Evolutionary conservation across 306 rosid species (phyloP).

Genomic region (Pyrus bretschneideri): DNA sequence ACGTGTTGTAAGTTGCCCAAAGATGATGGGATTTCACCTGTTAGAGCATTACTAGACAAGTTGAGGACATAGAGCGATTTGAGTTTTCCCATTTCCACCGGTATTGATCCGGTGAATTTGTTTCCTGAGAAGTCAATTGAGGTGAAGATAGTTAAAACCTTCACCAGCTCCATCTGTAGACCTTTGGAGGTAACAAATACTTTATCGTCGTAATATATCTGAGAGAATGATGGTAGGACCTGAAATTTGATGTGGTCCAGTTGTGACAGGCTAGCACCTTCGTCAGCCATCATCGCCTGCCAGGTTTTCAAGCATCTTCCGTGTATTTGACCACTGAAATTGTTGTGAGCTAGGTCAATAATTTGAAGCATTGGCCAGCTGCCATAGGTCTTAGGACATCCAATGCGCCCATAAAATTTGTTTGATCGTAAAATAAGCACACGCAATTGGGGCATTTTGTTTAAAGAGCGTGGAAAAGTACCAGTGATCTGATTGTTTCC

Average conservation of each 20-base stretch:
- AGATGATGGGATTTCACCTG: constrained; percentile 19
- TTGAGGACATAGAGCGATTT: constrained; percentile 19
- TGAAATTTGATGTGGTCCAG: constrained; percentile 6
- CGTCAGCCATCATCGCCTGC: constrained; percentile 17
- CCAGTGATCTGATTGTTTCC: background rate
- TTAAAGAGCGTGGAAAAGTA: constrained; percentile 22
- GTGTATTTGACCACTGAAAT: constrained; percentile 13
- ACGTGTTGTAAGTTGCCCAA: constrained; percentile 4
- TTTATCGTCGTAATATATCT: constrained; percentile 14
- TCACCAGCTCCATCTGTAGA: constrained; percentile 10
- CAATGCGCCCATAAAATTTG: constrained; percentile 21
- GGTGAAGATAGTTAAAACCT: constrained; percentile 23
- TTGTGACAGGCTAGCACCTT: background rate
- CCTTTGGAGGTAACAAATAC: constrained; percentile 25
- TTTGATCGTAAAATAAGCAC: constrained; percentile 36
- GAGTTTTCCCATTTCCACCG: constrained; percentile 7
- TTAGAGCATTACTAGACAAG: constrained; percentile 29
- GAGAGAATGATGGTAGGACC: background rate
- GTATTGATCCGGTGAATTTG: constrained; percentile 18
- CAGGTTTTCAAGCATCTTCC: background rate
- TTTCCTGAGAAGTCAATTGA: constrained; percentile 26
- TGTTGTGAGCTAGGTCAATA: constrained; percentile 25
- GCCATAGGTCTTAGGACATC: constrained; percentile 12
- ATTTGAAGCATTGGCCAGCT: constrained; percentile 28
- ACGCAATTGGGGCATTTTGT: constrained; percentile 18